Percentiles rank a stretch among this genome's conserved stretches.
Evolutionary conservation across 2,329 filamentous ascomycete species (phyloP).

Genomic region (Diaporthe velutina): DNA sequence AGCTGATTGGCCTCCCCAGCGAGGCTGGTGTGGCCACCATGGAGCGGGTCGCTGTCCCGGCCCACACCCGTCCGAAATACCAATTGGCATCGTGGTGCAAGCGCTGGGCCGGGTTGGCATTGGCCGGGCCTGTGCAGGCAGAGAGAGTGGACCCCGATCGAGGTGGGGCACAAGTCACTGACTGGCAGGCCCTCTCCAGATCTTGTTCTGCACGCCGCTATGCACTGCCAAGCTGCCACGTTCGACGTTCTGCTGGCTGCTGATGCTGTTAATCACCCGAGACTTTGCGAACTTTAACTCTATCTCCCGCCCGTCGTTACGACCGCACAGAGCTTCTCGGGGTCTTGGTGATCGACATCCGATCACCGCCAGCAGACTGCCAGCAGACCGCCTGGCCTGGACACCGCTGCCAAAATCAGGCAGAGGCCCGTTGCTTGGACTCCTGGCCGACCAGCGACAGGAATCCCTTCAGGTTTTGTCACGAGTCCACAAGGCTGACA

Average conservation of each 20-base stretch:
- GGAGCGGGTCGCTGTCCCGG: slow-evolving; percentile 14
- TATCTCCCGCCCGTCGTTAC: neutral
- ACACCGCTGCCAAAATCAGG: neutral
- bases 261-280: neutral
- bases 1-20: slow-evolving; percentile 27
- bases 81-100: slow-evolving; percentile 39
- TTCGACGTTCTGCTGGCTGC: neutral
- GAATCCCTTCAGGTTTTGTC: neutral
- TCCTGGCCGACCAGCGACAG: neutral
- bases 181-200: slow-evolving; percentile 23
- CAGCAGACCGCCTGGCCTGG: slow-evolving; percentile 22
- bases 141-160: neutral
- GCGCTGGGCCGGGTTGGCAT: slow-evolving; percentile 35
- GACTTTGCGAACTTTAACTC: neutral
- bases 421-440: slow-evolving; percentile 1
- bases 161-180: slow-evolving; percentile 4
- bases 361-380: neutral
- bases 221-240: slow-evolving; percentile 21
- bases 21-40: slow-evolving; percentile 16
- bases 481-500: slow-evolving; percentile 2
- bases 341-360: neutral
- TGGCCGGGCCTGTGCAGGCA: slow-evolving; percentile 17
- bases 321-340: neutral
- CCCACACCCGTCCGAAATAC: slow-evolving; percentile 32
- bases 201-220: slow-evolving; percentile 35